Evolutionary conservation across 768 basidiomycete species (phyloP), one percentile per base, ranked within the genome.

Genomic region (Amyloporia xantha): DNA sequence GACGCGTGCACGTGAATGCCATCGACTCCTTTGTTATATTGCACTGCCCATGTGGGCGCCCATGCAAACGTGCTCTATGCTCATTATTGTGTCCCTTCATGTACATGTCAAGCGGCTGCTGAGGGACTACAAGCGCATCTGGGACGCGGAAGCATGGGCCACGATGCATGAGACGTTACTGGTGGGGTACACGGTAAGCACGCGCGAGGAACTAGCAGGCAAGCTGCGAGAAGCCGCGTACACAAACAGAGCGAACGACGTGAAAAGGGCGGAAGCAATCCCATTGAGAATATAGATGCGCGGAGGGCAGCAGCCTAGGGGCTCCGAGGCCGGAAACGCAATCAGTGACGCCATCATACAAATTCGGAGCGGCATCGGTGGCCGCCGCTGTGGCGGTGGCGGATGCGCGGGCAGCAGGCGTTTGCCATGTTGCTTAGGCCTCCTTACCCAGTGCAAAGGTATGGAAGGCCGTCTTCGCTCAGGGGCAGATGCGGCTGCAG

Each of bases 161-260:
- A 59, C 56, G 47, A 42, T 79, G 44, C 78, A 80, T 54, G 72
- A 75, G 63, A 63, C 57, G 46, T 62, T 80, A 40, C 66, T 80
- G 53, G 60, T 74, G 54, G 66, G 69, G 48, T 77, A 76, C 60
- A 70, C 70, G 44, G 62, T 45, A 17, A 47, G 49, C 11, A 41
- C 56, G 45, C n/a, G 54, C 58, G 60, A 49, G 48, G 54, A 56
- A 44, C 15, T 25, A 7, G 21, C 41, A 17, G 19, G 24, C 19
- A 42, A 12, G 24, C 5, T 23, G 24, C 20, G 7, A 24, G 24
- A 23, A 26, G 21, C 41, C 9, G 38, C 12, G 20, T 6, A 33
- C 21, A 17, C 41, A 43, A 25, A 39, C 15, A n/a, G n/a, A n/a
- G n/a, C n/a, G n/a, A n/a, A n/a, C n/a, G n/a, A n/a, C n/a, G n/a